Conservation (phyloP, 768 basidiomycete species). For the Naganishia vaughanmartiniae region DNA sequence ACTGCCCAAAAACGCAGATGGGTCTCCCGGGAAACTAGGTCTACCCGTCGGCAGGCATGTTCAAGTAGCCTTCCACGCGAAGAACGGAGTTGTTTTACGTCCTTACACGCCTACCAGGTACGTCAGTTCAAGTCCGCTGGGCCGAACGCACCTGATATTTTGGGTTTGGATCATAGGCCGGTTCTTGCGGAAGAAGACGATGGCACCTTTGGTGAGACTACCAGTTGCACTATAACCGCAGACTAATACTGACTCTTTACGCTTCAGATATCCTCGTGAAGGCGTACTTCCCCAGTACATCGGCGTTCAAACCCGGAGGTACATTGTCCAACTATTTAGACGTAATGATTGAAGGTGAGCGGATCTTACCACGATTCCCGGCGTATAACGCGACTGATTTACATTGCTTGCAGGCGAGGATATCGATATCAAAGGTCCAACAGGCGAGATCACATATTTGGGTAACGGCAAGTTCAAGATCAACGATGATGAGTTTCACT, state of each 20-base stretch:
- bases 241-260: neutral
- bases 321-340: conserved; percentile 31
- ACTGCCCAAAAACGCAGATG: conserved; percentile 23
- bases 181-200: conserved; percentile 29
- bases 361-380: neutral
- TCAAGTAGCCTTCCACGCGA: conserved; percentile 24
- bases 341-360: conserved; percentile 25
- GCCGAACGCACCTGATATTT: neutral
- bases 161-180: conserved; percentile 3
- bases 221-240: neutral
- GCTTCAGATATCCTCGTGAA: conserved; percentile 29
- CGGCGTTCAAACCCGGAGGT: conserved; percentile 28
- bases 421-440: conserved; percentile 26
- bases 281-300: conserved; percentile 28
- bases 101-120: conserved; percentile 30
- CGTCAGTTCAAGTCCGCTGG: neutral
- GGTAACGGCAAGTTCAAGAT: conserved; percentile 28
- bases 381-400: neutral
- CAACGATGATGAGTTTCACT: conserved; percentile 28
- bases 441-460: conserved; percentile 25
- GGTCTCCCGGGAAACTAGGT: conserved; percentile 20
- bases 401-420: conserved; percentile 21
- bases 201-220: conserved; percentile 28
- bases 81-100: conserved; percentile 27
- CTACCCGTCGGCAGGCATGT: conserved; percentile 31